Percentiles rank a stretch among this genome's conserved stretches.
phyloP scores from a whole-genome alignment of 441 rosid species.

The Syzygium syzygioides region DNA sequence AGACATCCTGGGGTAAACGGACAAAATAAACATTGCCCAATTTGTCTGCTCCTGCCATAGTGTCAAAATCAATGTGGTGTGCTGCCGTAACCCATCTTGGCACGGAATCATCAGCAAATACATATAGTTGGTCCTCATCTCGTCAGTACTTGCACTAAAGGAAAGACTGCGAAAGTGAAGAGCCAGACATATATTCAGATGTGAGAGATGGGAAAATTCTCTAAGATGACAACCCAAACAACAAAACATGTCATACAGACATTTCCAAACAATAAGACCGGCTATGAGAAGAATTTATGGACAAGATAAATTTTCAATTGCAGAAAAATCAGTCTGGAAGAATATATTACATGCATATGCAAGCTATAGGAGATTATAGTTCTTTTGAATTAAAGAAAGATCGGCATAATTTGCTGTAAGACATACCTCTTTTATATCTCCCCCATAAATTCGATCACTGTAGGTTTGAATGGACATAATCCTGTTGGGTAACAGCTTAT shows the following conservation, averaged over 20 bases:
- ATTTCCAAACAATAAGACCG: neutral
- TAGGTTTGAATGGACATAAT: slow-evolving; percentile 71
- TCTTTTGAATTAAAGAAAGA: neutral
- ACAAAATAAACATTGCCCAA: slow-evolving; percentile 90
- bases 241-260: neutral
- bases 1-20: slow-evolving; percentile 82
- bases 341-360: neutral
- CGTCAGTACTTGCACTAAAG: slow-evolving; percentile 97
- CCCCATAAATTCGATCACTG: slow-evolving; percentile 88
- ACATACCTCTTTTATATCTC: slow-evolving; percentile 88
- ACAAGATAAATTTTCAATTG: neutral
- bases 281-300: neutral
- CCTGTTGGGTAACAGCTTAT: slow-evolving; percentile 83
- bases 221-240: neutral
- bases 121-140: slow-evolving; percentile 91
- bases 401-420: neutral
- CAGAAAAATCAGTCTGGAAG: neutral
- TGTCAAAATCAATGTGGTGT: slow-evolving; percentile 83
- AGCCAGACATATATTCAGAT: neutral
- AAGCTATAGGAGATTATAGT: neutral
- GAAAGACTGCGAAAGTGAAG: slow-evolving; percentile 58
- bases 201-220: neutral
- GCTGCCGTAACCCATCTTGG: slow-evolving; percentile 96
- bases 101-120: slow-evolving; percentile 89
- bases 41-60: slow-evolving; percentile 95